Evolutionary conservation across 305 asterid genomes (phyloP), one percentile per base, ranked within the genome.

Genomic region (Petunia hybrid): DNA sequence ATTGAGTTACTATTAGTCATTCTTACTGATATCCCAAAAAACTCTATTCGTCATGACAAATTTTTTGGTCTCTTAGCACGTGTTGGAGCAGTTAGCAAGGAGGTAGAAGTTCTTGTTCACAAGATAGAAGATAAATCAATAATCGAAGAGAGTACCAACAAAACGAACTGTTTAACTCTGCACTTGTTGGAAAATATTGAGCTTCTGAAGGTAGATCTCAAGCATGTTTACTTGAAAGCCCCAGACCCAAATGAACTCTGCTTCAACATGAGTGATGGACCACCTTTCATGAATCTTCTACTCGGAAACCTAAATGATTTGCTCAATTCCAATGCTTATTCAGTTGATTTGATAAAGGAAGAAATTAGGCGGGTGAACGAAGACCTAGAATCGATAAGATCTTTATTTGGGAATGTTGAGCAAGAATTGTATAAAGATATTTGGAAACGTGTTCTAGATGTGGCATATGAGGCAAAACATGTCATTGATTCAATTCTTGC

Each of bases 381-480:
- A 3, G 67, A 74, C 22, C 12, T 74, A 51, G 36, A 36, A 5
- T 22, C 13, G 3, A 4, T 81, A 60, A 81, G 39, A 60, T 81
- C 56, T 5, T 61, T 71, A 4, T 43, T 35, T 10, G 6, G 7
- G 62, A n/a, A 81, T 13, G 8, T 2, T 63, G 63, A 62, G 56
- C 62, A 59, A 3, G 7, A 4, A 1, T 73, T 71, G 1, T 1
- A 46, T 16, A 74, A 45, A 62, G 31, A 63, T 55, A 45, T 74
- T 62, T 56, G 35, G 13, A n/a, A 8, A 38, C 45, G 13, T 1
- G 8, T 81, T 6, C 5, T 61, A 3, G 1, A 14, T 8, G 64
- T 61, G 4, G 80, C 80, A 9, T 73, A 61, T 63, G 61, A 59
- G 66, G 46, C 83, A 2, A 80, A 74, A 40, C 55, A 67, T 74